Percentiles rank a stretch among this genome's conserved stretches.
Evolutionary conservation across 129 eudicot species (phyloP).

Genomic region (Chrysanthemum seticuspe): DNA sequence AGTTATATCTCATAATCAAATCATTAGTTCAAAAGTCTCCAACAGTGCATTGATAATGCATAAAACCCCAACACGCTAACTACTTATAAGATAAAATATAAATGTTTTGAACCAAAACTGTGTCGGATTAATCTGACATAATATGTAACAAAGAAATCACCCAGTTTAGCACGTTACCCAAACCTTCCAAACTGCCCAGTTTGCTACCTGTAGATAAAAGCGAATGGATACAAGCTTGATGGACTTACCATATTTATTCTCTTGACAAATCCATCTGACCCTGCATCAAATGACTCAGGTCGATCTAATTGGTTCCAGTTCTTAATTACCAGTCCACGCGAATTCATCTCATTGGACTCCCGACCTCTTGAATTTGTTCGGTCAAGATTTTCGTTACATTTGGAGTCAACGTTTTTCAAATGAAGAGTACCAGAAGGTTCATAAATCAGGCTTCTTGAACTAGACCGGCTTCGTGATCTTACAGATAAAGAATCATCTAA

Average conservation of each 20-base stretch:
- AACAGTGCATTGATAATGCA: no score
- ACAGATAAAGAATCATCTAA: conserved; percentile 57
- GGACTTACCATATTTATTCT: conserved; percentile 59
- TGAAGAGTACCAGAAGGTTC: conserved; percentile 63
- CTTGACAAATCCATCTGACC: conserved; percentile 42
- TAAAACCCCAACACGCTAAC: no score
- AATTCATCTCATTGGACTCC: conserved; percentile 36
- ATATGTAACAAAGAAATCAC: no score
- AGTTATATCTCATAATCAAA: no score
- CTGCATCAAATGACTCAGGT: conserved; percentile 81
- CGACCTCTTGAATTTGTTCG: conserved; percentile 37
- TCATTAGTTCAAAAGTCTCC: no score
- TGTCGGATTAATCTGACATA: no score
- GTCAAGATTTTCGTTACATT: conserved; percentile 45
- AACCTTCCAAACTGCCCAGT: no score
- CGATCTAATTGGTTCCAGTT: conserved; percentile 74
- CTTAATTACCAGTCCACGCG: conserved; percentile 33
- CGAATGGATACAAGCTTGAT: background rate
- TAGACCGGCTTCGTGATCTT: conserved; percentile 86
- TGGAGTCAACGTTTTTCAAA: conserved; percentile 35
- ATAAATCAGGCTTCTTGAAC: conserved; percentile 71
- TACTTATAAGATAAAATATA: no score
- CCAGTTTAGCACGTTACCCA: no score
- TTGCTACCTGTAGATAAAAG: no score
- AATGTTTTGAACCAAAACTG: no score